These are phyloP conservation scores for Crithidia expoeki DNA, from an alignment of 208 protist genomes.

Conservation along the genomic window DNA sequence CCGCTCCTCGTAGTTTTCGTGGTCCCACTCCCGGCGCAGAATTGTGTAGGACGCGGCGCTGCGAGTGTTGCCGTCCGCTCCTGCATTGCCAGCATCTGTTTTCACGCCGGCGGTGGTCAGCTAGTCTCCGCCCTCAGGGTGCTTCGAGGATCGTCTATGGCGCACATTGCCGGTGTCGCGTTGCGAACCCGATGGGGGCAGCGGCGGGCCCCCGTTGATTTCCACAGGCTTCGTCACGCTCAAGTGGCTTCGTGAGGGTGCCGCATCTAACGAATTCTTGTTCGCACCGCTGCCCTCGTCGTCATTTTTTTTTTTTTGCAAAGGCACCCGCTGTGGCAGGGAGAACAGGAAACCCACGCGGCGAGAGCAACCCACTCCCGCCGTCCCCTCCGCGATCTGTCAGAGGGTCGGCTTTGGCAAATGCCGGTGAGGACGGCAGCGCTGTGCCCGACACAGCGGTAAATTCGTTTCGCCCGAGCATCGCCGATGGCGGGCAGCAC, in stretches of 20 bases:
- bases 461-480: not conserved
- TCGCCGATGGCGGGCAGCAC: not conserved
- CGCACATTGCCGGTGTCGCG: not conserved
- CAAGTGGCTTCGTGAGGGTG: not conserved
- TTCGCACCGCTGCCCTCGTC: not conserved
- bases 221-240: not conserved
- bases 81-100: not conserved
- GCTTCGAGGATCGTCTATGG: not conserved
- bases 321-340: no score
- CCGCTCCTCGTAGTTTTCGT: conserved; percentile 52
- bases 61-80: conserved; percentile 4
- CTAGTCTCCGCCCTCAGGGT: no score
- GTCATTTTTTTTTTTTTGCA: no score
- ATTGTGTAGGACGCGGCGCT: conserved; percentile 42
- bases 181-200: not conserved
- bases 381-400: not conserved
- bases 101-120: not conserved
- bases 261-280: not conserved
- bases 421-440: not conserved
- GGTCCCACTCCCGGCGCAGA: conserved; percentile 44
- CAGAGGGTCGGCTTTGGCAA: not conserved
- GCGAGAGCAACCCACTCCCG: no score
- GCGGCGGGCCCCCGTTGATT: not conserved
- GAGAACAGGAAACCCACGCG: no score
- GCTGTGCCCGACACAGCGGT: not conserved